A percentile compares a stretch with the other conserved stretches of the same genome.
phyloP scores from a whole-genome alignment of 805 yeast genomes.

The Barnettozyma wickerhamii region DNA sequence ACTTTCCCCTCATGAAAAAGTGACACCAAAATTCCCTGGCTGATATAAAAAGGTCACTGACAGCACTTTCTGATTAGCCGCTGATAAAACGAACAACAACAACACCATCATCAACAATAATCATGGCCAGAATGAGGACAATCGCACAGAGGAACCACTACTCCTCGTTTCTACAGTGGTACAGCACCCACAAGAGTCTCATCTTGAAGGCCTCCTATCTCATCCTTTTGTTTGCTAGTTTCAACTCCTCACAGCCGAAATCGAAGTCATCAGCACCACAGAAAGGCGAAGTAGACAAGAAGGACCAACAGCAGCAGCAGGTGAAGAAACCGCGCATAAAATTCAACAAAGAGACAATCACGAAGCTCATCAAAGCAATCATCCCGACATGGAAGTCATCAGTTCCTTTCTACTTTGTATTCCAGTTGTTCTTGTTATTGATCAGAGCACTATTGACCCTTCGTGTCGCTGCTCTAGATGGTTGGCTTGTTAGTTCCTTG shows the following conservation, averaged over 20 bases:
- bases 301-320: neutral
- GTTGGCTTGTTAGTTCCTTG: conserved; percentile 75
- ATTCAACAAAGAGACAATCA: conserved; percentile 14
- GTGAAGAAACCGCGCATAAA: neutral
- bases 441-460: conserved; percentile 70
- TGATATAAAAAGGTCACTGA: too few species aligned
- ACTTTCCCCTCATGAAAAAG: too few species aligned
- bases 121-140: neutral
- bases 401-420: conserved; percentile 20
- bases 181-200: conserved; percentile 23
- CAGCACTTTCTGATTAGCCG: too few species aligned
- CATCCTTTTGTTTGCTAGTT: conserved; percentile 22
- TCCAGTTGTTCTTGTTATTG: conserved; percentile 43
- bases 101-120: neutral
- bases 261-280: neutral
- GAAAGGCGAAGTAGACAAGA: neutral
- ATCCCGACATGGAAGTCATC: conserved; percentile 23
- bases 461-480: conserved; percentile 83
- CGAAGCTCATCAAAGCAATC: conserved; percentile 13
- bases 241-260: conserved; percentile 18
- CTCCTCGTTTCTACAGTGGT: conserved; percentile 16
- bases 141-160: conserved; percentile 1
- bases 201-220: conserved; percentile 25
- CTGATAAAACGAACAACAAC: too few species aligned
- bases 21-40: too few species aligned